These are phyloP conservation scores for Vicia faba DNA, from an alignment of 306 rosid species.

Conservation along the genomic window DNA sequence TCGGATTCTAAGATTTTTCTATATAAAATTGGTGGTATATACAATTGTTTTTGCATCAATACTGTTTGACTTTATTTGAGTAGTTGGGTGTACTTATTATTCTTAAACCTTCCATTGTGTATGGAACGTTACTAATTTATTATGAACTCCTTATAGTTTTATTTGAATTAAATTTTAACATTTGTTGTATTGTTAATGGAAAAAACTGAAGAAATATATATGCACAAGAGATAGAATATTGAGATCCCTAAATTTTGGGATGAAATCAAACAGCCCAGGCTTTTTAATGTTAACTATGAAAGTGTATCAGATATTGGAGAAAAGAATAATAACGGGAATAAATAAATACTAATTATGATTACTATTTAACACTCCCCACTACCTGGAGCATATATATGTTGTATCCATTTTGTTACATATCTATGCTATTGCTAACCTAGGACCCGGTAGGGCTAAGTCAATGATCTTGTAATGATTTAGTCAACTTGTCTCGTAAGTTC, in stretches of 20 bases:
- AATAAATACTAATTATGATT: too few species aligned
- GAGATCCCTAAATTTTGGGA: too few species aligned
- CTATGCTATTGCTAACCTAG: too few species aligned
- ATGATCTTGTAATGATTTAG: too few species aligned
- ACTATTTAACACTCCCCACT: too few species aligned
- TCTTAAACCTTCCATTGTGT: neutral
- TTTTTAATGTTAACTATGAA: too few species aligned
- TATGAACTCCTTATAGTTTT: neutral
- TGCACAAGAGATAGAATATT: neutral
- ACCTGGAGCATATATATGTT: too few species aligned
- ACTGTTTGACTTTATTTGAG: conserved; percentile 18
- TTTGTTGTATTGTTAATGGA: neutral
- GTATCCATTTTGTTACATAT: too few species aligned
- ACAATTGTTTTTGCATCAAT: neutral
- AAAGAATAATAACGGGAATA: too few species aligned
- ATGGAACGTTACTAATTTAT: neutral
- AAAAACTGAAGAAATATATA: neutral
- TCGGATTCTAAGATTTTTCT: neutral
- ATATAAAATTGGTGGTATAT: neutral
- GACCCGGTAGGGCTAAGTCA: too few species aligned
- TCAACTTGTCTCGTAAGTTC: too few species aligned
- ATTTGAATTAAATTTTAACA: neutral
- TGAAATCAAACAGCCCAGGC: neutral
- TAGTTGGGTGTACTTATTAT: neutral
- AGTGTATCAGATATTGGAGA: too few species aligned